phyloP scores from a whole-genome alignment of 192 early-diverging fungal genomes.

The Podila horticola region DNA sequence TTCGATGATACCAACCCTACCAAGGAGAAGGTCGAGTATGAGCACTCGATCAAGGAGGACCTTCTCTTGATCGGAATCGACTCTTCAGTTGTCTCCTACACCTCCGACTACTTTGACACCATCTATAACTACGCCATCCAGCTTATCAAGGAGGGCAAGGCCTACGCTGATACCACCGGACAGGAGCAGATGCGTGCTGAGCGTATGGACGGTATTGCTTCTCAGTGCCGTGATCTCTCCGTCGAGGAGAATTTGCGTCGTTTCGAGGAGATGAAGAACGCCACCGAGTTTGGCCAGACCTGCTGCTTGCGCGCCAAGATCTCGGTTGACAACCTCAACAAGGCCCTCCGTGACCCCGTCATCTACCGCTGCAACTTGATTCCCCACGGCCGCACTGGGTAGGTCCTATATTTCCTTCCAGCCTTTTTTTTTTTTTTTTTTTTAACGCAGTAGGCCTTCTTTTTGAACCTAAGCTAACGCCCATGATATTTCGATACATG shows the following conservation, averaged over 20 bases:
- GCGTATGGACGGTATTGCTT: slow-evolving; percentile 84
- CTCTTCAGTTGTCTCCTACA: slow-evolving; percentile 82
- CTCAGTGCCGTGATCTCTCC: slow-evolving; percentile 82
- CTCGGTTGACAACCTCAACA: slow-evolving; percentile 85
- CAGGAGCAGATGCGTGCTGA: slow-evolving; percentile 85
- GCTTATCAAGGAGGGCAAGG: slow-evolving; percentile 88
- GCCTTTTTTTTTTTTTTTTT: too few relatives aligned
- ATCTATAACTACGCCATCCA: slow-evolving; percentile 87
- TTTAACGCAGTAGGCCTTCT: neutral
- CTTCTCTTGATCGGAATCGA: slow-evolving; percentile 87
- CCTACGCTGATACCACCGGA: slow-evolving; percentile 95
- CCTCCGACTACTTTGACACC: slow-evolving; percentile 92
- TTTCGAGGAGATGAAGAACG: slow-evolving; percentile 94
- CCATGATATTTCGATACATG: neutral
- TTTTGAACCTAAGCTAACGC: neutral
- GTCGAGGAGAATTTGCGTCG: slow-evolving; percentile 92
- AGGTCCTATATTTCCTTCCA: neutral
- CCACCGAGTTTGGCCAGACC: slow-evolving; percentile 80
- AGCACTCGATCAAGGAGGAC: slow-evolving; percentile 96
- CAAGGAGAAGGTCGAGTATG: slow-evolving; percentile 98
- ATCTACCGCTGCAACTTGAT: slow-evolving; percentile 94
- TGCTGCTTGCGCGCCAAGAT: slow-evolving; percentile 98
- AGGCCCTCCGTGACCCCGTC: slow-evolving; percentile 95
- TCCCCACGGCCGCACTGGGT: slow-evolving; percentile 92
- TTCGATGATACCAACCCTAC: slow-evolving; percentile 99